Base-by-base conservation (phyloP, 495 filamentous ascomycete species). In the Evernia prunastri region DNA sequence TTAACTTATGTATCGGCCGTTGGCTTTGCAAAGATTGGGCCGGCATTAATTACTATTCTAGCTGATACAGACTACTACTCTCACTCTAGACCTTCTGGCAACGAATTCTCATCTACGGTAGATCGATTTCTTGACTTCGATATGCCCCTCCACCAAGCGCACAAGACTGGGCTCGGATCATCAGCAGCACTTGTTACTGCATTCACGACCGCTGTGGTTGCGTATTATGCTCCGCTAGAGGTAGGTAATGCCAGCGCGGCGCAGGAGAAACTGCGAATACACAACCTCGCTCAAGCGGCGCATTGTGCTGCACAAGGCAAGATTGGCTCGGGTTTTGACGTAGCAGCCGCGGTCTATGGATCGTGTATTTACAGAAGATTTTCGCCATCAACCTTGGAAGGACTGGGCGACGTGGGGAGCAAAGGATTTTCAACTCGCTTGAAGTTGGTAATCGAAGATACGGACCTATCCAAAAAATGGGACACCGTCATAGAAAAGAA, bases 51-150 rank as follows among this genome's bases (percentile, higher is more conserved):
- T 69, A 94, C 90, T 58, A 94, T 98, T 74, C 81, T 97, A 27
- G 94, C 95, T 35, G 91, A 96, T 76, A 90, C 89, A 69, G 90
- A 96, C 79, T 98, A 98, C 81, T 97, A 98, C 78, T 97, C 94
- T 4, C 87, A 90, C 45, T 78, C 86, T 33, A 69, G 77, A 43
- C 69, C 76, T 60, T 71, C 77, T 56, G 76, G 65, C 58, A 70
- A 66, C n/a, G 61, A 69, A 3, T 69, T 65, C 1, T 53, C 68
- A 11, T 68, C 75, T 9, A 67, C 63, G 9, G 59, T 68, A 13
- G 68, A 70, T 31, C 85, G 82, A 62, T 98, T 98, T 78, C 81
- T 83, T 59, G 80, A 87, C 67, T 96, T 96, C 77, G 80, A 82
- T 45, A 87, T 91, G 39, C 84, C 87, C 25, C 82, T 98, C 13